These are phyloP conservation scores for Metschnikowia aberdeeniae DNA, from an alignment of 805 yeast species.

Conservation along the genomic window DNA sequence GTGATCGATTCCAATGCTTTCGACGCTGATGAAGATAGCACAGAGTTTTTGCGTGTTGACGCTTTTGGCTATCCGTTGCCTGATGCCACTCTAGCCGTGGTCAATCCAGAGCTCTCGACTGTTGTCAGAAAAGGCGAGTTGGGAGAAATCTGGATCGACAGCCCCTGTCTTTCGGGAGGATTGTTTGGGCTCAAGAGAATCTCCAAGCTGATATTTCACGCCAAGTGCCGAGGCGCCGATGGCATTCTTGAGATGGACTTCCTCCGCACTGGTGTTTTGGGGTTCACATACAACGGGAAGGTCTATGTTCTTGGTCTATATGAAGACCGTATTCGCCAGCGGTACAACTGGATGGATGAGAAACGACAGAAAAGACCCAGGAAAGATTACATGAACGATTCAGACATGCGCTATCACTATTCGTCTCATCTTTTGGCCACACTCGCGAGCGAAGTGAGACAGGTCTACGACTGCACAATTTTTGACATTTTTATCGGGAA, in stretches of 20 bases:
- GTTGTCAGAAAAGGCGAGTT: constrained; percentile 73
- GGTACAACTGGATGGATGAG: constrained; percentile 62
- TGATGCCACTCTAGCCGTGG: constrained; percentile 89
- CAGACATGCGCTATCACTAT: constrained; percentile 63
- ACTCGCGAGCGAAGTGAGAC: constrained; percentile 72
- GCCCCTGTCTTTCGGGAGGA: constrained; percentile 87
- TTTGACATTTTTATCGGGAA: constrained; percentile 78
- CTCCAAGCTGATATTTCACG: constrained; percentile 74
- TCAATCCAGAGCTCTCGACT: constrained; percentile 84
- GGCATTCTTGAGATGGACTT: constrained; percentile 74
- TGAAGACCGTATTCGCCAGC: constrained; percentile 85
- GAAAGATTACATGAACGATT: constrained; percentile 31
- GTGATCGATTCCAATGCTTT: constrained; percentile 57
- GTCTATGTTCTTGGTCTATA: constrained; percentile 84
- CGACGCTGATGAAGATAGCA: constrained; percentile 36
- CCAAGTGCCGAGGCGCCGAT: constrained; percentile 67
- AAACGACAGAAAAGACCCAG: constrained; percentile 28
- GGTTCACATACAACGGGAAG: constrained; percentile 83
- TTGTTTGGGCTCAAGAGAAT: constrained; percentile 69
- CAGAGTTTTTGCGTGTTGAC: constrained; percentile 61
- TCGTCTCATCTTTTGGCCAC: constrained; percentile 85
- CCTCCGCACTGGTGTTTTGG: constrained; percentile 85
- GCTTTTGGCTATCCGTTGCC: constrained; percentile 94
- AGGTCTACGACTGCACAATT: constrained; percentile 85
- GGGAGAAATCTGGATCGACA: constrained; percentile 98